Base-by-base conservation (phyloP, 495 filamentous ascomycete species). In the Cercophora samala region DNA sequence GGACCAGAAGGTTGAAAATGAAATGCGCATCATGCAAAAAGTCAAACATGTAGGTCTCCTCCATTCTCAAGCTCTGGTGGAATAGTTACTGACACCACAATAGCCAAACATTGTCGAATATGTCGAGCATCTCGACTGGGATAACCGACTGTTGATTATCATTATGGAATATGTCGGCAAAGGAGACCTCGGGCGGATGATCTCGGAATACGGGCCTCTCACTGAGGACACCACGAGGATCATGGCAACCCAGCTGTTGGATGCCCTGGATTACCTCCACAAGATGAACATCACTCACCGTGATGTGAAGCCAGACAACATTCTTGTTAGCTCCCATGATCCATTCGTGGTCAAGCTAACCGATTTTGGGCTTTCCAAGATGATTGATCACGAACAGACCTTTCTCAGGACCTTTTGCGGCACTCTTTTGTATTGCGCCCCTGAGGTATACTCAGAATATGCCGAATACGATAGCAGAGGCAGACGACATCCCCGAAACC, bases 301-400 rank as follows among this genome's bases (percentile, higher is more conserved):
- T 4, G 95, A 99, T 77, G 91, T 99, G 72, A 99, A 99, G 75
- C 95, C 95, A 0, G 96, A 98, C 78, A 99, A 99, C 73, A 97
- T 99, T 66, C 81, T 99, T 25, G 90, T 98, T 67, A 79, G 85
- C 8, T 89, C 85, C 1, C 71, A 85, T 1, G 83, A 90, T 18
- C 94, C 94, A 0, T 83, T 95, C 37, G 78, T 84, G 1, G 90
- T 97, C 70, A 98, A 98, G 79, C 82, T 99, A 17, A 96, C 96
- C 0, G 95, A 99, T 73, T 99, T 99, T 69, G 77, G 77, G 13
- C 82, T 99, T 13, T 97, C 96, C 0, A 99, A 99, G 76, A 91
- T 93, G 69, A 87, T 96, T 21, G 88, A 91, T 64, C 89, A 92
- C 65, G 85, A 91, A 53, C 90, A 96, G 66, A 97, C 93, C 0